These are phyloP conservation scores for Blastomyces emzantsi DNA, from an alignment of 2,329 filamentous ascomycete species.

Conservation along the genomic window DNA sequence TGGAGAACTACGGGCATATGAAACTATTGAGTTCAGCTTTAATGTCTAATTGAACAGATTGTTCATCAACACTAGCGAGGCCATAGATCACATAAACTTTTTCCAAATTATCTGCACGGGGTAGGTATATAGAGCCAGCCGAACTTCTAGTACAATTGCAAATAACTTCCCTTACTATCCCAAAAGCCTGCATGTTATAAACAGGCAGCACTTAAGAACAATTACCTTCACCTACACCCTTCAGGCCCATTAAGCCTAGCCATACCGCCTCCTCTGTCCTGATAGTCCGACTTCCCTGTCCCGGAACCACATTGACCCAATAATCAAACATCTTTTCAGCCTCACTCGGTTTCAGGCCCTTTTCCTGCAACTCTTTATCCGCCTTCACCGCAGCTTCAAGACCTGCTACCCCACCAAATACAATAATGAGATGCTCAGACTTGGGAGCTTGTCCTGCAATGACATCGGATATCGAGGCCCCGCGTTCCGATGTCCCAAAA, in stretches of 20 bases:
- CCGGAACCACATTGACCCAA: constrained; percentile 73
- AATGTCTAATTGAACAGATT: not conserved
- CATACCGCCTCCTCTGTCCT: constrained; percentile 76
- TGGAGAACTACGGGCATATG: not conserved
- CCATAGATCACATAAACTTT: not conserved
- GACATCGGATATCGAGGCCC: constrained; percentile 40
- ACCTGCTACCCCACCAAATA: constrained; percentile 73
- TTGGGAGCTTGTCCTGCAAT: constrained; percentile 37
- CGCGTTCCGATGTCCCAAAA: constrained; percentile 75
- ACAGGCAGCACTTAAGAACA: constrained; percentile 6
- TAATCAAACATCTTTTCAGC: constrained; percentile 68
- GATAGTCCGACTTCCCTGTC: constrained; percentile 73
- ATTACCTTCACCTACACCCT: constrained; percentile 41
- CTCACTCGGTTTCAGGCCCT: constrained; percentile 55
- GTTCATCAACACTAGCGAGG: not conserved
- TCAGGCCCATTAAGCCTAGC: constrained; percentile 62
- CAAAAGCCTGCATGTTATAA: not conserved
- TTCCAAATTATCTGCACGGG: not conserved
- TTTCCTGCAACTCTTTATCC: constrained; percentile 49
- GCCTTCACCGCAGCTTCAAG: constrained; percentile 64
- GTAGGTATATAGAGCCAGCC: not conserved
- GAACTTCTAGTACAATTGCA: not conserved
- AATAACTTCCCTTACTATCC: not conserved
- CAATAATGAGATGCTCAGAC: constrained; percentile 60
- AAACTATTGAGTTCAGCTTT: not conserved